phyloP scores from a whole-genome alignment of 2,329 filamentous ascomycete species.

The Alternaria brassicicola region DNA sequence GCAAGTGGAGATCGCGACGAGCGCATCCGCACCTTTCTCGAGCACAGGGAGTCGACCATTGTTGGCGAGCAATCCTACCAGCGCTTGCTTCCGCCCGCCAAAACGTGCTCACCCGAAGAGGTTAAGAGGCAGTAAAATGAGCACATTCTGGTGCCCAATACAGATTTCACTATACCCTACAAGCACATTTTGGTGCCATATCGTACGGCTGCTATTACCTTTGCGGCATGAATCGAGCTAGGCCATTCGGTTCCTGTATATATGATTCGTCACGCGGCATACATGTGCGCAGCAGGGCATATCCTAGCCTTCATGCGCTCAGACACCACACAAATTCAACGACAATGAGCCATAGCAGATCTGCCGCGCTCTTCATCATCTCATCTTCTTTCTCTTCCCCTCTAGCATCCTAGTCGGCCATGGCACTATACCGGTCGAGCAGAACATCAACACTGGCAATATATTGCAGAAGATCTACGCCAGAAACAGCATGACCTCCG shows the following conservation, averaged over 20 bases:
- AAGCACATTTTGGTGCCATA: conserved; percentile 19
- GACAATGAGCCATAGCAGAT: conserved; percentile 9
- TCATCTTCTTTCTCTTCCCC: background rate
- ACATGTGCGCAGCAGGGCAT: conserved; percentile 17
- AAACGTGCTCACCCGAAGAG: conserved; percentile 55
- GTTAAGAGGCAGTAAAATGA: conserved; percentile 37
- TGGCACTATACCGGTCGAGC: background rate
- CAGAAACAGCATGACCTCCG: conserved; percentile 7
- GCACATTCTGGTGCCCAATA: conserved; percentile 17
- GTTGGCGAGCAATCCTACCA: conserved; percentile 54
- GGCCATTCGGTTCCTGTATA: conserved; percentile 27
- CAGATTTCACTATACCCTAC: conserved; percentile 4
- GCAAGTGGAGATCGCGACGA: conserved; percentile 50
- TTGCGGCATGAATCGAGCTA: conserved; percentile 16
- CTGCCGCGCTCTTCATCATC: background rate
- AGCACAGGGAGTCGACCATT: conserved; percentile 53
- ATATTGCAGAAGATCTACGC: conserved; percentile 2
- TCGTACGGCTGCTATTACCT: conserved; percentile 8
- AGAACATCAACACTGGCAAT: conserved; percentile 2
- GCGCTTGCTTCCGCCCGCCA: conserved; percentile 53
- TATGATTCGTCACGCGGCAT: conserved; percentile 27
- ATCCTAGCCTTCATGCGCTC: conserved; percentile 30
- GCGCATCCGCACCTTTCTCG: conserved; percentile 78
- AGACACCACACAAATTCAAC: conserved; percentile 31
- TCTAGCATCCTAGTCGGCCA: background rate